A percentile compares a stretch with the other conserved stretches of the same genome.
Evolutionary conservation across 768 basidiomycete species (phyloP).

Genomic region (Pleurotus djamor): DNA sequence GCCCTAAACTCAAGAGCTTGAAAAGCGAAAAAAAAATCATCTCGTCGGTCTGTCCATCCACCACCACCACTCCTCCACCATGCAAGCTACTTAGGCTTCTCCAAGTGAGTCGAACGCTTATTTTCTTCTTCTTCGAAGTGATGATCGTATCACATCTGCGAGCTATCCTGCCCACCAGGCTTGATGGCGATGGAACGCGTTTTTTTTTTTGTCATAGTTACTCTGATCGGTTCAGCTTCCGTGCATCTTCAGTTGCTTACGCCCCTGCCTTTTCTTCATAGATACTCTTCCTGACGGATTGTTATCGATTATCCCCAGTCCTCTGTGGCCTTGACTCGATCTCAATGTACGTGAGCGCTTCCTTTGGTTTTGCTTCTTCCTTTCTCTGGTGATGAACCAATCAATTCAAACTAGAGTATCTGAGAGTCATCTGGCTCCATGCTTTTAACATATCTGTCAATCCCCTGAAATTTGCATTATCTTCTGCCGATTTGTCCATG

Average conservation of each 20-base stretch:
- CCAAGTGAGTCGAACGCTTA: neutral
- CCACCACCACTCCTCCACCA: too few relatives aligned
- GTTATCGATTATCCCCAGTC: too few relatives aligned
- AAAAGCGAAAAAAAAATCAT: too few relatives aligned
- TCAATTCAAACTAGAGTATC: conserved; percentile 92
- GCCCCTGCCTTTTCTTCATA: too few relatives aligned
- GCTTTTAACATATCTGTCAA: conserved; percentile 59
- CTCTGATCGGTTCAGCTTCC: conserved; percentile 63
- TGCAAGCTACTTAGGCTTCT: too few relatives aligned
- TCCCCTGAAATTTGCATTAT: conserved; percentile 50
- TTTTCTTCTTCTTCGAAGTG: conserved; percentile 33
- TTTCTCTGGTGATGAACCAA: conserved; percentile 48
- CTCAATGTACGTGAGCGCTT: neutral
- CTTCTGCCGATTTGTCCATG: neutral
- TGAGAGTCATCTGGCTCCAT: conserved; percentile 70
- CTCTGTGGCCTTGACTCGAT: too few relatives aligned
- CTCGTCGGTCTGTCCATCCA: too few relatives aligned
- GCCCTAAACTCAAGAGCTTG: neutral
- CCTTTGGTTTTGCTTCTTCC: neutral
- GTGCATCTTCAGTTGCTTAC: neutral
- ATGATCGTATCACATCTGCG: conserved; percentile 55
- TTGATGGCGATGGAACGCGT: conserved; percentile 45
- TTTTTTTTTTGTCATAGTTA: conserved; percentile 84
- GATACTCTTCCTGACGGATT: too few relatives aligned
- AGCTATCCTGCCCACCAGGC: conserved; percentile 57